phyloP scores from a whole-genome alignment of 1,284 basidiomycete species.

The Sanguinoderma infundibulare region DNA sequence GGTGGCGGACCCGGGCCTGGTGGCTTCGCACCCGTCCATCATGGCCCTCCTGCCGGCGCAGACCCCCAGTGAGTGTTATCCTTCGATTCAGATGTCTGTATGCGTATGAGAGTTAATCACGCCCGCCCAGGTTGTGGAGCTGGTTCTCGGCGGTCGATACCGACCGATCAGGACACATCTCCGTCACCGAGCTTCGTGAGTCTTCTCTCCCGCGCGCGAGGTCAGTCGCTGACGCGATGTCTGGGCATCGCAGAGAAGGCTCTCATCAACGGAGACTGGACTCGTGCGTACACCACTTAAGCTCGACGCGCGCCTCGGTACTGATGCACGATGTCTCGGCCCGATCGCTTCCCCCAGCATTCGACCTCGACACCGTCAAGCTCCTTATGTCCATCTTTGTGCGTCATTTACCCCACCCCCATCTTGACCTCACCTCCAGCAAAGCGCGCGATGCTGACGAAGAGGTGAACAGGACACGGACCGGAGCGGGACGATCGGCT shows the following conservation, averaged over 20 bases:
- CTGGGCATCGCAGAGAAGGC: constrained; percentile 54
- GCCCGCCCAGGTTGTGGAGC: constrained; percentile 59
- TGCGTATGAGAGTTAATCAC: not conserved
- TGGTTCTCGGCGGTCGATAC: constrained; percentile 77
- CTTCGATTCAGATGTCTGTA: not conserved
- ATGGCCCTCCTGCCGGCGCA: constrained; percentile 63
- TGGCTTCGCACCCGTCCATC: constrained; percentile 46
- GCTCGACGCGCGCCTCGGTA: not conserved
- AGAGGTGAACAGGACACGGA: constrained; percentile 60
- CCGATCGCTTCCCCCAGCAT: too few relatives aligned
- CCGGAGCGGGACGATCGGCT: constrained; percentile 75
- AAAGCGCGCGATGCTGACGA: not conserved
- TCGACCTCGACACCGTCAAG: constrained; percentile 84
- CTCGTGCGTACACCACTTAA: constrained; percentile 45
- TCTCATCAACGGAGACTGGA: constrained; percentile 81
- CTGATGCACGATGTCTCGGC: not conserved
- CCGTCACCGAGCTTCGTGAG: constrained; percentile 68
- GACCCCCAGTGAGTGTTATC: constrained; percentile 65
- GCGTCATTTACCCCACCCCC: constrained; percentile 31
- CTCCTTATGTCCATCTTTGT: constrained; percentile 83
- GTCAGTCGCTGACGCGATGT: not conserved
- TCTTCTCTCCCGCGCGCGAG: not conserved
- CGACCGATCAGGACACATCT: constrained; percentile 71
- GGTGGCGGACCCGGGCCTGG: constrained; percentile 38
- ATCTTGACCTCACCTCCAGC: not conserved